These are phyloP conservation scores for Aureobasidium melanogenum DNA, from an alignment of 2,329 filamentous ascomycete genomes.

Conservation along the genomic window DNA sequence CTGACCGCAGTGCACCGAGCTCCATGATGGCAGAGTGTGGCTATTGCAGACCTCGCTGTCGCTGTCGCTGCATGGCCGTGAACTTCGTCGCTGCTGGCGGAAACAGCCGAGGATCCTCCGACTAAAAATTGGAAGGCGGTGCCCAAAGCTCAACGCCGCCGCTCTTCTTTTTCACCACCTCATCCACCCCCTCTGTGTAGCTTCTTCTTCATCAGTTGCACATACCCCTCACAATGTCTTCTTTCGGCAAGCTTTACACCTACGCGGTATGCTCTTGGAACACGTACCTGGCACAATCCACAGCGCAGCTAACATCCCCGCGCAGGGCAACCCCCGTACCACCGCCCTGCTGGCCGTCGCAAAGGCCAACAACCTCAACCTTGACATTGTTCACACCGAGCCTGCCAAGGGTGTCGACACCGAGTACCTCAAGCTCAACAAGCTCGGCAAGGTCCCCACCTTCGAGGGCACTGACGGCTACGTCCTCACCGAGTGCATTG, in stretches of 20 bases:
- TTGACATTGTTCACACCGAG: slow-evolving; percentile 72
- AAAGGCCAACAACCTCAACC: slow-evolving; percentile 92
- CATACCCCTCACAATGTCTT: slow-evolving; percentile 37
- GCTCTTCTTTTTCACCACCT: slow-evolving; percentile 23
- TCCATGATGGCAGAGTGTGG: slow-evolving; percentile 20
- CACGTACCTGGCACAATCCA: not conserved
- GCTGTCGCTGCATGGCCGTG: not conserved
- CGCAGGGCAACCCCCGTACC: slow-evolving; percentile 78
- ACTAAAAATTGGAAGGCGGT: slow-evolving; percentile 5
- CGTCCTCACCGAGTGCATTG: slow-evolving; percentile 78
- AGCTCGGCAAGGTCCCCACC: slow-evolving; percentile 83
- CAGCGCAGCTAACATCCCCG: not conserved
- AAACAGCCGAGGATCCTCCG: not conserved
- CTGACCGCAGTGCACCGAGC: slow-evolving; percentile 20
- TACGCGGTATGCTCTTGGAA: slow-evolving; percentile 52
- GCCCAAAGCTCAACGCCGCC: slow-evolving; percentile 16
- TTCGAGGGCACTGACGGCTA: slow-evolving; percentile 92
- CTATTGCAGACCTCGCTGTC: not conserved
- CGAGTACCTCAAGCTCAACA: slow-evolving; percentile 80
- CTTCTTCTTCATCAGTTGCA: slow-evolving; percentile 8
- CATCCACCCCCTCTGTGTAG: slow-evolving; percentile 18
- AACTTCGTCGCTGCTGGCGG: not conserved
- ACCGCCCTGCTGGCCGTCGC: slow-evolving; percentile 84
- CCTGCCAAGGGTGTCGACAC: slow-evolving; percentile 53
- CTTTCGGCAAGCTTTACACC: slow-evolving; percentile 97